phyloP scores from a whole-genome alignment of 108 stramenopile genomes.

The Discostella stelligeroides region DNA sequence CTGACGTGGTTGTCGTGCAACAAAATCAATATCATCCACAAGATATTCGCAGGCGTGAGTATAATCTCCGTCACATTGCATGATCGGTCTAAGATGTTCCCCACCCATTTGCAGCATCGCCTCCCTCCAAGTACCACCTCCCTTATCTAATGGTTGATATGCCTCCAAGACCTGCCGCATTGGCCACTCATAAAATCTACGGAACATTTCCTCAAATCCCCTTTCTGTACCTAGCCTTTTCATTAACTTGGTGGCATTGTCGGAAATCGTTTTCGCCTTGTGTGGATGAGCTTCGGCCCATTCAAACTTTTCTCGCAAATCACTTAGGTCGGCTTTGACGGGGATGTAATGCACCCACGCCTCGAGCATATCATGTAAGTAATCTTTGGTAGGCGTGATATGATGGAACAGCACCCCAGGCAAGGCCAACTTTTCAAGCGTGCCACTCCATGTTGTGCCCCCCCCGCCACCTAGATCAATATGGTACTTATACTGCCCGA shows the following conservation, averaged over 20 bases:
- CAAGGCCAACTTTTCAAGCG: conserved; percentile 26
- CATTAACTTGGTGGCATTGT: conserved; percentile 16
- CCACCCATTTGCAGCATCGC: conserved; percentile 1
- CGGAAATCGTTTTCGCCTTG: conserved; percentile 24
- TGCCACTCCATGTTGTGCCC: conserved; percentile 35
- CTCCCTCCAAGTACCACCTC: conserved; percentile 8
- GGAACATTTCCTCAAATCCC: conserved; percentile 20
- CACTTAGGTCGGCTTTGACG: conserved; percentile 28
- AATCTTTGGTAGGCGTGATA: conserved; percentile 45
- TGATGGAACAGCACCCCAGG: conserved; percentile 42
- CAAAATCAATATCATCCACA: background rate
- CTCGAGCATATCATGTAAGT: conserved; percentile 37
- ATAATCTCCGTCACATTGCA: conserved; percentile 12
- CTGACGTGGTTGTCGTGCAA: background rate
- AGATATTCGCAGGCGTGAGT: conserved; percentile 4
- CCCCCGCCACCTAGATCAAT: conserved; percentile 50
- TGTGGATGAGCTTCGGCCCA: conserved; percentile 43
- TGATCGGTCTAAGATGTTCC: background rate
- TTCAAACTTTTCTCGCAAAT: conserved; percentile 39
- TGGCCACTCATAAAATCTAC: conserved; percentile 10
- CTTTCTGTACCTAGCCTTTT: conserved; percentile 10
- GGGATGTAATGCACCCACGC: conserved; percentile 58
- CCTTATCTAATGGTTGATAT: conserved; percentile 14
- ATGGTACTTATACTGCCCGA: conserved; percentile 40
- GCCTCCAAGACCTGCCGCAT: conserved; percentile 19